phyloP scores from a whole-genome alignment of 2,329 filamentous ascomycete genomes.

The Nigrograna mackinnonii region DNA sequence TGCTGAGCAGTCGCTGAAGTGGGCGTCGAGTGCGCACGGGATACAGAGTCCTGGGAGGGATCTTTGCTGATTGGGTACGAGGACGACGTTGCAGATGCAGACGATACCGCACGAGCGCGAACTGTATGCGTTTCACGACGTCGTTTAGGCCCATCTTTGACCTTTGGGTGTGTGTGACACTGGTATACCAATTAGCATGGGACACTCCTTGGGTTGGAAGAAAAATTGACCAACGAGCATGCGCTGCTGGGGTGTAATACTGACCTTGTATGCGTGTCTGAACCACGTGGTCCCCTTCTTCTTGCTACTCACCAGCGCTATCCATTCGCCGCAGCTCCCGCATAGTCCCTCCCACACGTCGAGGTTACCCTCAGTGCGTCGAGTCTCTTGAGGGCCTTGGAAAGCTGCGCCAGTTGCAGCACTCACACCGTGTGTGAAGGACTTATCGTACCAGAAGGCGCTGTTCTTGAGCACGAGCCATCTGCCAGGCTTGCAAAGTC shows the following conservation, averaged over 20 bases:
- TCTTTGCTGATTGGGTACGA: constrained; percentile 38
- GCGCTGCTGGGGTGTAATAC: constrained; percentile 20
- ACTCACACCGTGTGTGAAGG: constrained; percentile 84
- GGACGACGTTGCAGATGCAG: constrained; percentile 35
- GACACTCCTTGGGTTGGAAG: no score
- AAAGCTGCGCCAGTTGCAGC: constrained; percentile 79
- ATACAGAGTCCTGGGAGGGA: constrained; percentile 18
- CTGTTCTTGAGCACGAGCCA: constrained; percentile 91
- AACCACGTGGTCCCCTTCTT: constrained; percentile 95
- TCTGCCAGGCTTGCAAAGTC: constrained; percentile 81
- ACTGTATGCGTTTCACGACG: constrained; percentile 44
- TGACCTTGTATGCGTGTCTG: constrained; percentile 83
- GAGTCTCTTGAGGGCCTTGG: constrained; percentile 73
- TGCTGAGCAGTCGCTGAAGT: constrained; percentile 2
- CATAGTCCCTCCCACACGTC: constrained; percentile 83
- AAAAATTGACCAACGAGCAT: no score
- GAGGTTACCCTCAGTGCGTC: constrained; percentile 77
- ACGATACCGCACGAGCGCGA: constrained; percentile 39
- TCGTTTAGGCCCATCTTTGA: constrained; percentile 47
- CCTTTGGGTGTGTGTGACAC: constrained; percentile 49
- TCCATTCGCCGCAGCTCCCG: constrained; percentile 78
- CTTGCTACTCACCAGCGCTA: constrained; percentile 80
- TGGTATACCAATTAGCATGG: constrained; percentile 26
- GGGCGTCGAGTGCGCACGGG: constrained; percentile 15
- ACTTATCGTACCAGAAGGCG: constrained; percentile 93